phyloP scores from a whole-genome alignment of 1,139 yeast genomes.

The Candida tetrigidarum region DNA sequence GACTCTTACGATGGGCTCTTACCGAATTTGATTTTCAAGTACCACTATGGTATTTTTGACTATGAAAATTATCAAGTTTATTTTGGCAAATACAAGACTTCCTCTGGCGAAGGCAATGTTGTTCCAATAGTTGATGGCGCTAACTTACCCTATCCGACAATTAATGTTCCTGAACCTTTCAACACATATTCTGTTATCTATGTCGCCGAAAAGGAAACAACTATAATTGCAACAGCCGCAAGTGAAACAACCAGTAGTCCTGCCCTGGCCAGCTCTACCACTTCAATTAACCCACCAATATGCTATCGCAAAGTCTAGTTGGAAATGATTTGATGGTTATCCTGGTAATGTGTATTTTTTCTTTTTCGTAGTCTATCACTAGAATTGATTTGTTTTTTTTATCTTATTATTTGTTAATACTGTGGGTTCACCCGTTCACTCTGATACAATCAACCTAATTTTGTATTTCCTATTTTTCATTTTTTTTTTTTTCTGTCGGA shows the following conservation, averaged over 20 bases:
- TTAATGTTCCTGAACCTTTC: conserved; percentile 19
- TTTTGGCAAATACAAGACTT: conserved; percentile 20
- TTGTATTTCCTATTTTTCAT: no score
- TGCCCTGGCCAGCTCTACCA: not conserved
- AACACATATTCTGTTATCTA: conserved; percentile 22
- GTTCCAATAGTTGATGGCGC: conserved; percentile 10
- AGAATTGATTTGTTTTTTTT: no score
- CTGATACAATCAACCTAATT: no score
- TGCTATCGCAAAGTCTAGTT: no score
- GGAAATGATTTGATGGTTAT: no score
- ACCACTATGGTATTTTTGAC: conserved; percentile 25
- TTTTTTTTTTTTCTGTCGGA: not conserved
- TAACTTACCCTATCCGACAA: conserved; percentile 22
- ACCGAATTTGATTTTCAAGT: conserved; percentile 24
- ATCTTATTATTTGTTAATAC: no score
- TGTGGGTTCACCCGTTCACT: no score
- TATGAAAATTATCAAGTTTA: conserved; percentile 22
- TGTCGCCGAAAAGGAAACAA: conserved; percentile 18
- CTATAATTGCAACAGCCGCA: conserved; percentile 6
- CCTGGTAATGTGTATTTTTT: no score
- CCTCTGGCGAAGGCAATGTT: conserved; percentile 5
- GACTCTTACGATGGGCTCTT: conserved; percentile 22
- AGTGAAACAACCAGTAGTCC: not conserved
- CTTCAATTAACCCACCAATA: no score
- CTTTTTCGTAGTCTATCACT: no score